Conservation (phyloP, 805 yeast species). For the Saturnispora besseyi region DNA sequence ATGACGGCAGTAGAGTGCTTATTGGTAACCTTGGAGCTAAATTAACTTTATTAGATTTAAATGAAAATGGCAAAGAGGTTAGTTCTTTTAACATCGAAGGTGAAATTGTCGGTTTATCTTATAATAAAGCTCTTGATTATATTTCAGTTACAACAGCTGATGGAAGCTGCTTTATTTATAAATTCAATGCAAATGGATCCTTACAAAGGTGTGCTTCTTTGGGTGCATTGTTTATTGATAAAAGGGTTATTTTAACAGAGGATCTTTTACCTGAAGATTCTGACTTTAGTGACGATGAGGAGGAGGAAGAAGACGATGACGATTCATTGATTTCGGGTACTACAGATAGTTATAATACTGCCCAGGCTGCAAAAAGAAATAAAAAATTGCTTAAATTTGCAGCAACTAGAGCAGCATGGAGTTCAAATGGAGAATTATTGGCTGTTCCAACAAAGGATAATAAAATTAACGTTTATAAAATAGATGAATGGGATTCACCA, state of each 20-base stretch:
- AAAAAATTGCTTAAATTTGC: conserved; percentile 21
- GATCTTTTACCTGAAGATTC: conserved; percentile 20
- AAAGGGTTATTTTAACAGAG: conserved; percentile 17
- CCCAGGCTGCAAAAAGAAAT: conserved; percentile 26
- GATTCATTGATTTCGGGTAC: conserved; percentile 24
- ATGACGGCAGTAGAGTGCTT: conserved; percentile 48
- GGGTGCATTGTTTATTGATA: conserved; percentile 31
- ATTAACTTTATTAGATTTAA: conserved; percentile 39
- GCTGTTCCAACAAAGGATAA: conserved; percentile 53
- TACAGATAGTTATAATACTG: conserved; percentile 10
- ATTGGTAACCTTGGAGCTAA: conserved; percentile 64
- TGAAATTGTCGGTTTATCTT: conserved; percentile 47
- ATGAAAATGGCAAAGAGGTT: conserved; percentile 24
- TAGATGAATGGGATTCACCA: conserved; percentile 27
- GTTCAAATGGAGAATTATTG: conserved; percentile 55
- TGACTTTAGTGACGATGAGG: conserved; percentile 31
- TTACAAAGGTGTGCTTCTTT: conserved; percentile 45
- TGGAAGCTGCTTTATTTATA: conserved; percentile 50
- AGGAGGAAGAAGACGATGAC: conserved; percentile 25
- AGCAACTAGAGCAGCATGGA: conserved; percentile 58
- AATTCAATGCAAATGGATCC: conserved; percentile 40
- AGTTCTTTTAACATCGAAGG: conserved; percentile 37
- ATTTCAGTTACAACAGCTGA: conserved; percentile 49
- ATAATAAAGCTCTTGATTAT: conserved; percentile 47
- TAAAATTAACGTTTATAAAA: conserved; percentile 37